These are phyloP conservation scores for Flaveria brownii DNA, from an alignment of 129 eudicot species.

Conservation along the genomic window DNA sequence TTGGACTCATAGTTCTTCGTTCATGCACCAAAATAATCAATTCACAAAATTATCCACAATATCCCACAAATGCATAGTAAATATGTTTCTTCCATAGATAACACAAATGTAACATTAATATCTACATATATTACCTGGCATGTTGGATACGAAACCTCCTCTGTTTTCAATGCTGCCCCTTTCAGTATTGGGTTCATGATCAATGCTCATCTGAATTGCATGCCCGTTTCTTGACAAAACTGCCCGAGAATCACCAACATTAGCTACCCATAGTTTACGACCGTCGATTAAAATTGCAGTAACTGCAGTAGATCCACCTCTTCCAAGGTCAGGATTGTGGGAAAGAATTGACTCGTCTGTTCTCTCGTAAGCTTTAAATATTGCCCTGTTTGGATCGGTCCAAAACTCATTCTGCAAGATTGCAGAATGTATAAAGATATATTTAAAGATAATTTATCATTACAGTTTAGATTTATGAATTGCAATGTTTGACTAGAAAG, in stretches of 20 bases:
- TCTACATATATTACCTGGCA: slow-evolving; percentile 66
- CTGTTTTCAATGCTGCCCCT: slow-evolving; percentile 73
- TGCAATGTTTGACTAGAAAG: neutral
- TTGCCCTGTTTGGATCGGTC: slow-evolving; percentile 64
- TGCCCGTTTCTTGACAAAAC: slow-evolving; percentile 65
- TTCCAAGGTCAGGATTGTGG: slow-evolving; percentile 68
- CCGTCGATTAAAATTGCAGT: slow-evolving; percentile 70
- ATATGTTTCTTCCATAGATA: neutral
- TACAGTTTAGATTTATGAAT: neutral
- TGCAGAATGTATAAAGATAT: neutral
- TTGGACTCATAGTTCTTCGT: neutral
- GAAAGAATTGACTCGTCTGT: slow-evolving; percentile 76
- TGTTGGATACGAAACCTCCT: slow-evolving; percentile 87
- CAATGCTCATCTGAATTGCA: slow-evolving; percentile 73
- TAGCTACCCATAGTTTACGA: slow-evolving; percentile 70
- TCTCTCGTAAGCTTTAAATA: slow-evolving; percentile 75
- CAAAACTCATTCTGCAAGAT: slow-evolving; percentile 65
- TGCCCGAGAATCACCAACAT: slow-evolving; percentile 91
- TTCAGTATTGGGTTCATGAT: slow-evolving; percentile 88
- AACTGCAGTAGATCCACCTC: slow-evolving; percentile 91
- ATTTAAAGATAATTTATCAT: neutral
- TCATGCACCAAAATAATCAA: neutral
- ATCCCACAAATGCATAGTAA: neutral
- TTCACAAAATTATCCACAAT: neutral
- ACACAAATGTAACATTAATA: neutral